Evolutionary conservation across 2,329 filamentous ascomycete species (phyloP).

Genomic region (Diaporthe aspalathi): DNA sequence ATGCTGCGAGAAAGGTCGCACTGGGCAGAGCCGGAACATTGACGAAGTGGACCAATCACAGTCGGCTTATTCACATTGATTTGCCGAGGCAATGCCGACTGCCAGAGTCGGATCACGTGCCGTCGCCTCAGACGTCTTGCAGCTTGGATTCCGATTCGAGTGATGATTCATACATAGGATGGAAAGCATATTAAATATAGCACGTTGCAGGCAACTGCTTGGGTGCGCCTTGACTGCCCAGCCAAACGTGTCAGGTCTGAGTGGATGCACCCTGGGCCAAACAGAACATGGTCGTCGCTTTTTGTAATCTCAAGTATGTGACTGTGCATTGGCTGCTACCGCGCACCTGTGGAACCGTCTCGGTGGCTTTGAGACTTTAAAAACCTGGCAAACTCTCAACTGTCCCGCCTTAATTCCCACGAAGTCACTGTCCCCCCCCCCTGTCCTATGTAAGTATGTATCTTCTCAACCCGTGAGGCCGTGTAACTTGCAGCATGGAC

Average conservation of each 20-base stretch:
- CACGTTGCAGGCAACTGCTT: slow-evolving; percentile 4
- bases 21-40: slow-evolving; percentile 44
- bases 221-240: neutral
- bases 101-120: slow-evolving; percentile 5
- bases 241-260: neutral
- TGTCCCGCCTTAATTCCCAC: neutral
- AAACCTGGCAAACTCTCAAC: neutral
- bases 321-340: too few relatives aligned
- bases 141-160: neutral
- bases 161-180: slow-evolving; percentile 39
- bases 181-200: neutral
- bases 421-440: too few relatives aligned
- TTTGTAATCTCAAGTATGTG: neutral
- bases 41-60: slow-evolving; percentile 49
- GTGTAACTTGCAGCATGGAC: neutral
- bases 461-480: neutral
- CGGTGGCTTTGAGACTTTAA: neutral
- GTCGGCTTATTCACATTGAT: slow-evolving; percentile 31
- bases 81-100: slow-evolving; percentile 38
- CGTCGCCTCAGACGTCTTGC: neutral
- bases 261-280: neutral
- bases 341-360: neutral
- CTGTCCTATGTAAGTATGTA: too few relatives aligned
- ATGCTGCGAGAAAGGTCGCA: slow-evolving; percentile 43
- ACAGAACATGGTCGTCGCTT: neutral